Conservation (phyloP, 768 basidiomycete genomes). For the Pleurotus pulmonarius region DNA sequence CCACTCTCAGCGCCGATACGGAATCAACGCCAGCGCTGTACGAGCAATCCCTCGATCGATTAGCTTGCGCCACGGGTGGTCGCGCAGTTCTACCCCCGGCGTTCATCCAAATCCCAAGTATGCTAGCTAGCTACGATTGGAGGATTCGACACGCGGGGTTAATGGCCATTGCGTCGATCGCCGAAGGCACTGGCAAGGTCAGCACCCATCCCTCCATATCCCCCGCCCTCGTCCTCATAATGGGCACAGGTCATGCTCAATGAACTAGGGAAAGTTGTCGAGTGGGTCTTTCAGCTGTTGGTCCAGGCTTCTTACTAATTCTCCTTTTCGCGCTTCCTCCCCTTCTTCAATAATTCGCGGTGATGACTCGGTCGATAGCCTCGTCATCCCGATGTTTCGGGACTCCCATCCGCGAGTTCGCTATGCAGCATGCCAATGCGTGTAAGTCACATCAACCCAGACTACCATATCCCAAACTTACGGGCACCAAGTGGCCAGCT, state of each 20-base stretch:
- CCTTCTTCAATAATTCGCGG: background rate
- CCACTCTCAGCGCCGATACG: conserved; percentile 6
- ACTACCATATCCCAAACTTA: conserved; percentile 5
- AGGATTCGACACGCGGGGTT: conserved; percentile 79
- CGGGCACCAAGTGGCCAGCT: conserved; percentile 67
- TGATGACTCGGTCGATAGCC: conserved; percentile 30
- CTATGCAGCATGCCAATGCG: conserved; percentile 81
- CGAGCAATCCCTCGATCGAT: conserved; percentile 78
- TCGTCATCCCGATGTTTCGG: conserved; percentile 73
- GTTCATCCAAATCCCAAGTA: conserved; percentile 77
- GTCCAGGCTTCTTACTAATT: background rate
- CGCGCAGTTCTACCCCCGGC: conserved; percentile 72
- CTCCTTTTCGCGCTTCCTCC: background rate
- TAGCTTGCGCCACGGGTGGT: conserved; percentile 80
- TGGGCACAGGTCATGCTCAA: conserved; percentile 64
- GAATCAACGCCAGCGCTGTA: conserved; percentile 56
- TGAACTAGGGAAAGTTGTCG: conserved; percentile 77
- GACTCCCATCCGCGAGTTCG: conserved; percentile 78
- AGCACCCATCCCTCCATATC: background rate
- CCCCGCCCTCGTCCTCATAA: background rate
- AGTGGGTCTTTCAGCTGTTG: conserved; percentile 40
- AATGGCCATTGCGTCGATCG: conserved; percentile 83
- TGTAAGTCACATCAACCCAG: conserved; percentile 43
- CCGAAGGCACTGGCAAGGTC: conserved; percentile 78
- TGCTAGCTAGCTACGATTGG: conserved; percentile 84